Percentiles rank a stretch among this genome's conserved stretches.
Evolutionary conservation across 768 basidiomycete genomes (phyloP).

Genomic region (Lenzites betulinus): DNA sequence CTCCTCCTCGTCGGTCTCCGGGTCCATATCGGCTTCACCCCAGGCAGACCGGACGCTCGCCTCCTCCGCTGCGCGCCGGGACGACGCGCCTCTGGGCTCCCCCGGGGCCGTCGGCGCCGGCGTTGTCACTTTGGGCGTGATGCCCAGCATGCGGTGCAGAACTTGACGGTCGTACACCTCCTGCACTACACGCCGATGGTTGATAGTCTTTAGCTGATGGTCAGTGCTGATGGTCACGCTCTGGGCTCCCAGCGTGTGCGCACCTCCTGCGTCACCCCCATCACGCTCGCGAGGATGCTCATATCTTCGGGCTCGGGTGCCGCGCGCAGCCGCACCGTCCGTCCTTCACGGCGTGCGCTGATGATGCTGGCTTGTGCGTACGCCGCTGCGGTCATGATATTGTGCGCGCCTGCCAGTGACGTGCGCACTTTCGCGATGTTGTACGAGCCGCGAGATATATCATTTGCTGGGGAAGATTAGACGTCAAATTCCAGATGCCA

Average conservation of each 20-base stretch:
- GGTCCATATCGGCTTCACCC: constrained; percentile 41
- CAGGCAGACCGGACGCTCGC: constrained; percentile 41
- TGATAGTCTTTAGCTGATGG: constrained; percentile 57
- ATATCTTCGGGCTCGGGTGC: constrained; percentile 57
- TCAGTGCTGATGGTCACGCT: constrained; percentile 5
- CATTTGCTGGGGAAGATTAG: constrained; percentile 63
- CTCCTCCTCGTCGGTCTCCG: constrained; percentile 31
- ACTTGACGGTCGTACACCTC: constrained; percentile 63
- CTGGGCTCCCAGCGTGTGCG: constrained; percentile 22
- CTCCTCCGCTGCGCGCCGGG: constrained; percentile 16
- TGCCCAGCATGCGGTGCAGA: constrained; percentile 61
- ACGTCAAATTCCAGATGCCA: neutral
- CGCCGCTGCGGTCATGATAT: constrained; percentile 75
- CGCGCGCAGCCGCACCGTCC: constrained; percentile 46
- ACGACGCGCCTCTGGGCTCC: constrained; percentile 4
- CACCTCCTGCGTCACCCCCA: constrained; percentile 86
- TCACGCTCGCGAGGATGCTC: constrained; percentile 77
- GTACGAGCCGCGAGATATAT: constrained; percentile 89
- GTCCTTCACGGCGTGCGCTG: constrained; percentile 53
- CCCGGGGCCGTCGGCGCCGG: constrained; percentile 5
- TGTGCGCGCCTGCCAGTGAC: constrained; percentile 80
- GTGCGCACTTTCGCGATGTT: constrained; percentile 79
- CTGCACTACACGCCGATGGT: constrained; percentile 67
- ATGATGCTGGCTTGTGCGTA: constrained; percentile 67
- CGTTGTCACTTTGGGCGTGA: constrained; percentile 29